Evolutionary conservation across 306 rosid species (phyloP), one percentile per base, ranked within the genome.

Genomic region (Adenanthera pavonina): DNA sequence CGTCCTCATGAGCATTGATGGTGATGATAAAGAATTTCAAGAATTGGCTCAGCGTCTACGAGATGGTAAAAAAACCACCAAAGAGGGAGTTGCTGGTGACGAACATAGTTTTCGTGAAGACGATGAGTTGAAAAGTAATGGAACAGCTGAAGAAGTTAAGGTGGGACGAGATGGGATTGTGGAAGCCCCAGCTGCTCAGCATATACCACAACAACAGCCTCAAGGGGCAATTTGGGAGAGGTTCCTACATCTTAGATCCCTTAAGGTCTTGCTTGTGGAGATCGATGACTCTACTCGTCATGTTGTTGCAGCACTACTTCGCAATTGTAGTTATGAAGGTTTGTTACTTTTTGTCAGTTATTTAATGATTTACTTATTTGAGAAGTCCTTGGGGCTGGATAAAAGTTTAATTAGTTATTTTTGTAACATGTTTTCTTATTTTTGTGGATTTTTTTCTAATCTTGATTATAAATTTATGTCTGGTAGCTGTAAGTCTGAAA

Each of bases 281-380:
- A 57, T 81, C 75, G 98, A 94, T 83, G 94, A 92, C 79, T 94
- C 86, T 77, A 94, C 98, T 8, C 98, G 98, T 57, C 97, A 89
- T 72, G 84, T 94, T 72, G 97, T 94, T 49, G 83, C 97, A 33
- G 98, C 98, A 33, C 86, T 94, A 84, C 98, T 94, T 76, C 94
- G 97, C 73, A 94, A 92, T 85, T 94, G 98, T 87, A 89, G 97
- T 82, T 94, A 94, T 88, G 98, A 94, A 91, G 98, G 98, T 87
- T 67, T 53, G 86, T 79, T 60, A 5, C 72, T 75, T 34, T 64
- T 20, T 34, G n/a, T 56, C 40, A 41, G 4, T 75, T 47, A 49
- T 19, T 13, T 6, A 30, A 60, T 76, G 17, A 10, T 40, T 44
- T 76, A 7, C 46, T 56, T 56, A 36, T 19, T 74, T 53, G 51